Base-by-base conservation (phyloP, 176 grass and related monocot species). In the Aegilops tauschii region DNA sequence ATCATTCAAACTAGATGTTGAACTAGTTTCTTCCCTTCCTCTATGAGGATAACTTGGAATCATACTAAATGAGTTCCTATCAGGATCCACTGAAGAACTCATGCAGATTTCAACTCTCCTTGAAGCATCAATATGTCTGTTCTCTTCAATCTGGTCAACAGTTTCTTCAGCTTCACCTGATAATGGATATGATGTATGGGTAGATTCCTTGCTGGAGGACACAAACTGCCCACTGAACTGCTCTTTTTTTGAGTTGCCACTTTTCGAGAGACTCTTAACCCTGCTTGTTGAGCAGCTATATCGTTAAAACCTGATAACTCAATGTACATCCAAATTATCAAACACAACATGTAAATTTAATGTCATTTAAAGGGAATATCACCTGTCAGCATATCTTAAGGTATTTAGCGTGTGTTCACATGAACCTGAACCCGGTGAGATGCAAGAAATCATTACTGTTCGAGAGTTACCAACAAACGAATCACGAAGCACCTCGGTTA, bases 331-430 rank as follows among this genome's bases (percentile, higher is more conserved):
- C 3, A 50, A 75, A 52, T 30, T 52, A 30, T 76, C 8, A 18
- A 50, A 76, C 73, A 18, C 27, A 49, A 8, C 16, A 81, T 61
- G 12, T 87, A 52, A 52, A 76, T 50, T 50, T 76, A 12, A 18
- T 52, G 73, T 30, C 44, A 76, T 76, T 18, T 50, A 52, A 76
- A 76, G 73, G 27, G 44, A 52, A 50, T 39, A 35, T 59, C 93
- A 99, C 97, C 97, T 96, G 64, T 99, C 97, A 2, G 97, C 97
- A 45, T 99, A 99, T 99, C 97, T 93, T 47, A 99, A 91, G n/a
- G 97, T 99, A 82, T 99, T 99, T 64, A 99, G 81, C 11, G 97
- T 99, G 86, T 99, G 97, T 62, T 99, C 97, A 83, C 97, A 99
- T 90, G 97, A 99, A 80, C 92, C 92, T 32, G 97, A 92, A 87